phyloP scores from a whole-genome alignment of 768 basidiomycete species.

The Clavaria fumosa region DNA sequence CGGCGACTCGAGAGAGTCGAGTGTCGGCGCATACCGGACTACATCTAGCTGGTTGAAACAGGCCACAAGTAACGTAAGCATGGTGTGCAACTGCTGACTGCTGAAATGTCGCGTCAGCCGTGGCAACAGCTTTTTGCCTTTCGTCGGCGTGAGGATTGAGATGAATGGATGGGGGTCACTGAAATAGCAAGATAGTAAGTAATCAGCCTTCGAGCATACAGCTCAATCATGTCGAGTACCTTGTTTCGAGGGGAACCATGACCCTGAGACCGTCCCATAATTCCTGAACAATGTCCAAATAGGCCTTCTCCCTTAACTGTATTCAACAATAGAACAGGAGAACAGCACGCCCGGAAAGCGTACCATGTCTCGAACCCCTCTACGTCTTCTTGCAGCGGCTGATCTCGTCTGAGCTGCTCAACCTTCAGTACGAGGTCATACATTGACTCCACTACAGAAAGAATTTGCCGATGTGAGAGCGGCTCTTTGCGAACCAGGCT shows the following conservation, averaged over 20 bases:
- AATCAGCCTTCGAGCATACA: not conserved
- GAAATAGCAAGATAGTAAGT: constrained; percentile 1
- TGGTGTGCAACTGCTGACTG: constrained; percentile 64
- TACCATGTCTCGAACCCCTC: constrained; percentile 31
- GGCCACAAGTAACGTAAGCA: constrained; percentile 83
- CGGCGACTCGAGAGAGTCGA: constrained; percentile 45
- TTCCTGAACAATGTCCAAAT: constrained; percentile 41
- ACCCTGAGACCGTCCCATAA: constrained; percentile 76
- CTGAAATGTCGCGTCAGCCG: constrained; percentile 76
- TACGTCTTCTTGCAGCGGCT: constrained; percentile 50
- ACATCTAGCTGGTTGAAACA: constrained; percentile 93
- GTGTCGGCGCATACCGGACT: constrained; percentile 56
- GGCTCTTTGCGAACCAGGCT: constrained; percentile 55
- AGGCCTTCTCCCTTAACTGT: constrained; percentile 36
- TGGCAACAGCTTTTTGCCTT: constrained; percentile 87
- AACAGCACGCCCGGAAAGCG: constrained; percentile 10
- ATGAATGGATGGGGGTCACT: constrained; percentile 96
- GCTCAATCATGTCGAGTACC: constrained; percentile 31
- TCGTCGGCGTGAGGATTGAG: constrained; percentile 71
- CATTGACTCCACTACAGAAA: constrained; percentile 66
- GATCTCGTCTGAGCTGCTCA: constrained; percentile 73
- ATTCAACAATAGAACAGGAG: constrained; percentile 2
- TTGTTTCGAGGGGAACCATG: constrained; percentile 87
- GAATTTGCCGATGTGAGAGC: constrained; percentile 60
- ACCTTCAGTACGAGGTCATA: constrained; percentile 75